Evolutionary conservation across 2,329 filamentous ascomycete species (phyloP).

Genomic region (Penicillium sp.): DNA sequence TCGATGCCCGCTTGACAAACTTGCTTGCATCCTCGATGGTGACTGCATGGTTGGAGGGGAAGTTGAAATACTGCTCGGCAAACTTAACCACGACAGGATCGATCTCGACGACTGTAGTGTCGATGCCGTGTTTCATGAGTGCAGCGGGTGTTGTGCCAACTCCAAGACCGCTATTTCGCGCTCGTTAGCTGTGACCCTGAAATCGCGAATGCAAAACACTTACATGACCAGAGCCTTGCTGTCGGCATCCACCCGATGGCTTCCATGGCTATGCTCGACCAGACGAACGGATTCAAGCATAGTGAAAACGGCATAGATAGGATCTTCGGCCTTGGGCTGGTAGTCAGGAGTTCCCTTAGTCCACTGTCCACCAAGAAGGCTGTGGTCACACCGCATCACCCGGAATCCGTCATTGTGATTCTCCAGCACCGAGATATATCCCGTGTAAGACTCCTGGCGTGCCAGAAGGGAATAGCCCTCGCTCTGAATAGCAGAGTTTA

Average conservation of each 20-base stretch:
- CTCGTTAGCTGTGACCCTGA: conserved; percentile 7
- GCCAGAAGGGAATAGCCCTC: conserved; percentile 72
- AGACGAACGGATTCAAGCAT: conserved; percentile 90
- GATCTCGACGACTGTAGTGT: conserved; percentile 91
- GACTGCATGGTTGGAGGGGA: conserved; percentile 71
- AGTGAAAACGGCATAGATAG: conserved; percentile 92
- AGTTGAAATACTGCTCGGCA: conserved; percentile 73
- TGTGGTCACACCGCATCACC: conserved; percentile 88
- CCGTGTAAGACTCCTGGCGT: conserved; percentile 78
- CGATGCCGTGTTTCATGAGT: conserved; percentile 77
- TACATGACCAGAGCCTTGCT: conserved; percentile 82
- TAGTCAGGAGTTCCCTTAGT: conserved; percentile 49
- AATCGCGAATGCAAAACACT: conserved; percentile 32
- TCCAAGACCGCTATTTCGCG: conserved; percentile 64
- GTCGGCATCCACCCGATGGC: conserved; percentile 51
- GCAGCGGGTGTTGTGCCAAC: conserved; percentile 88
- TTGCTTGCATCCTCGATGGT: conserved; percentile 74
- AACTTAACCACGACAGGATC: conserved; percentile 84
- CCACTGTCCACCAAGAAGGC: conserved; percentile 90
- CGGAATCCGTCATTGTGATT: conserved; percentile 66
- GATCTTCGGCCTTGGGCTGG: conserved; percentile 62
- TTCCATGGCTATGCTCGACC: conserved; percentile 52
- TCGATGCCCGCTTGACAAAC: conserved; percentile 55
- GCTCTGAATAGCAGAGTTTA: conserved; percentile 62
- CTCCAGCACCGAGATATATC: conserved; percentile 87